Base-by-base conservation (phyloP, 306 rosid genomes). In the Macrotyloma uniflorum region DNA sequence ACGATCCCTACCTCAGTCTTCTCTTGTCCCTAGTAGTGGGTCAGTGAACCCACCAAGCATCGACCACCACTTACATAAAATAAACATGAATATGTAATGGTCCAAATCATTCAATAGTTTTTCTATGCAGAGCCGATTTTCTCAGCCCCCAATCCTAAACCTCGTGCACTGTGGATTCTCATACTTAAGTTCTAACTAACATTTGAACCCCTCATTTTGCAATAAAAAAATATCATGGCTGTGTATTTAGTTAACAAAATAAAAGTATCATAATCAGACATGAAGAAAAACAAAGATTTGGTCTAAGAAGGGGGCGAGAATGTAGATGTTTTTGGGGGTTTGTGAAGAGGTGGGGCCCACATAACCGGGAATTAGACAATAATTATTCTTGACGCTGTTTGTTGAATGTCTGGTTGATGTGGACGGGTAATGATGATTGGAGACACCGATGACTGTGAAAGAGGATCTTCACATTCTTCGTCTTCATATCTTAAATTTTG, bases 341-440 rank as follows among this genome's bases (percentile, higher is more conserved):
- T 30, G 30, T 22, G 67, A 26, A 14, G 76, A 33, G 33, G 47
- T 40, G 72, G 82, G 87, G 2, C 54, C 87, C 83, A 62, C 6
- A 33, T 53, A 36, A 81, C 33, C 54, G 61, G 59, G 30, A 74
- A 70, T 53, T 42, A 70, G 45, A 62, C 46, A 26, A 68, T 57
- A 23, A 79, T 68, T 77, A 82, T 62, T 76, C 4, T 40, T 84
- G 66, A 78, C 47, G 69, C 75, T 80, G 89, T 86, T 86, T 85
- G 85, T 85, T 88, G 88, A 90, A 83, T 82, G 85, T 80, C 75
- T 18, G 79, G 62, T 54, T 83, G 90, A 85, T 82, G 89, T 83
- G 78, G 85, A 86, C 81, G 26, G 8, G 73, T 77, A 51, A 85
- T 86, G 86, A 86, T 87, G 69, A 65, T 42, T 84, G 82, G 79